Base-by-base conservation (phyloP, 306 rosid genomes). In the Cucurbita argyrosperma region DNA sequence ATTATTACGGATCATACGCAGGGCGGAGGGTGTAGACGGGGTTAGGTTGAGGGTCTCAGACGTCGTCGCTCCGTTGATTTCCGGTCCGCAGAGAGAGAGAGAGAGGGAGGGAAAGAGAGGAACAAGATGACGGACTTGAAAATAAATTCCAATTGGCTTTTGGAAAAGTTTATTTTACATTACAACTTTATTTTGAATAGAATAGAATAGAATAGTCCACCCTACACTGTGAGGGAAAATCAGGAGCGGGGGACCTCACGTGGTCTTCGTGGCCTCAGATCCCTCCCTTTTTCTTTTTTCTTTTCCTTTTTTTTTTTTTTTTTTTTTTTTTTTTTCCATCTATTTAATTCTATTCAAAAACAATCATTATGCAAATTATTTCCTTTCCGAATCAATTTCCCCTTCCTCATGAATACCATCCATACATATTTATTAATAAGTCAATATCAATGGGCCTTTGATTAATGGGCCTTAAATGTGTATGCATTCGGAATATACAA, bases 61-160 rank as follows among this genome's bases (percentile, higher is more conserved):
- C 51, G 51, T 55, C 18, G n/a, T 51, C 8, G 26, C 21, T n/a
- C 50, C 15, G 70, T 63, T 63, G 49, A 38, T 43, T 57, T 19
- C 21, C 55, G 42, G 43, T 40, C 6, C 1, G 11, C 39, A 14
- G 43, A 58, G 67, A 39, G 46, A 14, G 26, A n/a, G n/a, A n/a
- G 19, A 58, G 67, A 39, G 46, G 8, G 35, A 61, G 26, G 1
- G 26, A 26, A 21, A 21, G 13, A 42, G 54, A 4, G 63, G 55
- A 43, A 55, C 53, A 10, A 50, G 79, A 68, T 14, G 46, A 61
- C 90, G 90, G 96, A 90, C 49, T 73, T 76, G 85, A 90, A 88
- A 77, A 54, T 52, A 8, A 61, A 79, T 59, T 85, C 78, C 89
- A 88, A 76, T 88, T 52, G 78, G 79, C 40, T 69, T 83, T 81